Evolutionary conservation across 75 land plant species (phyloP).

Genomic region (Larix kaempferi): DNA sequence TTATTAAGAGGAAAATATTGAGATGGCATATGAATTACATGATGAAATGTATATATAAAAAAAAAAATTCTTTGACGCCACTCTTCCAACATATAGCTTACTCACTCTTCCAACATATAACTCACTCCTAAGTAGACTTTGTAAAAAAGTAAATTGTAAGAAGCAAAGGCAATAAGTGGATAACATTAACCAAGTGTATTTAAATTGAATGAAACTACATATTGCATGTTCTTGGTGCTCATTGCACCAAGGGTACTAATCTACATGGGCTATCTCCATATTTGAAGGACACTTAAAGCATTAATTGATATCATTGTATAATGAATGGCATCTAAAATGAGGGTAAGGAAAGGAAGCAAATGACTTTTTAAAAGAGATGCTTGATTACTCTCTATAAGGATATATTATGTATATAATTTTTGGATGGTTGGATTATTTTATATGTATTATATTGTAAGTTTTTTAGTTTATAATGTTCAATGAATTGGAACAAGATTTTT

Average conservation of each 20-base stretch:
- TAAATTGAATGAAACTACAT: constrained; percentile 50
- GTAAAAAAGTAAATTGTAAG: constrained; percentile 37
- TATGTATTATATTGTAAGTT: too few relatives aligned
- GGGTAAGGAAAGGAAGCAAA: constrained; percentile 38
- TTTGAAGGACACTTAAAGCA: constrained; percentile 25
- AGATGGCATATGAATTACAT: constrained; percentile 41
- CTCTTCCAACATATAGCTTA: too few relatives aligned
- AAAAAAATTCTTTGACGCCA: constrained; percentile 25
- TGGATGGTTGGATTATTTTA: too few relatives aligned
- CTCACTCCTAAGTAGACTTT: constrained; percentile 57
- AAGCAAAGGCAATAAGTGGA: constrained; percentile 43
- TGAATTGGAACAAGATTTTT: constrained; percentile 4
- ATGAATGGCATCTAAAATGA: constrained; percentile 53
- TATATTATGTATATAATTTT: too few relatives aligned
- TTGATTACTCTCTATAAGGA: background rate
- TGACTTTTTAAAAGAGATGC: constrained; percentile 39
- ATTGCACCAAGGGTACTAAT: constrained; percentile 41
- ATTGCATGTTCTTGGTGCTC: constrained; percentile 56
- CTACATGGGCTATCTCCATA: constrained; percentile 48
- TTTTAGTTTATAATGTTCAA: too few relatives aligned
- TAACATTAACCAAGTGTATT: constrained; percentile 28
- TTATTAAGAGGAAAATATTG: constrained; percentile 32
- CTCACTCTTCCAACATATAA: constrained; percentile 56
- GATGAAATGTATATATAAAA: constrained; percentile 56
- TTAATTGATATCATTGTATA: constrained; percentile 46